Evolutionary conservation across 148 eudicot genomes (phyloP).

Genomic region (Nepenthes gracilis): DNA sequence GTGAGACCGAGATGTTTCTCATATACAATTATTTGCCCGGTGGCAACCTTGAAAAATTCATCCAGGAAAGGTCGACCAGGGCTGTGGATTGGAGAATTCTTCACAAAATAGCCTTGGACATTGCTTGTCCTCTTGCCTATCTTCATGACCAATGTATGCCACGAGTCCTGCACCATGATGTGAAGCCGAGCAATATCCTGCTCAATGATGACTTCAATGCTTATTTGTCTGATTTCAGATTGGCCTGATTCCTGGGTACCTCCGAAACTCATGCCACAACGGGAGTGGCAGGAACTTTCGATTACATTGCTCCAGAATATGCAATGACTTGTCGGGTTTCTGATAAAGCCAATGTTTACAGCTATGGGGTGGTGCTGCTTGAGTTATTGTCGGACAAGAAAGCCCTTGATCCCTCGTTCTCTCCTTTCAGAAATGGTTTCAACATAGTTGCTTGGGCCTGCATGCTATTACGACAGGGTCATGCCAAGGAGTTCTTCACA

Average conservation of each 20-base stretch:
- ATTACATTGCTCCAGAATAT: slow-evolving; percentile 65
- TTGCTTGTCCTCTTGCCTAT: slow-evolving; percentile 47
- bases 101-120: slow-evolving; percentile 46
- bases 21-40: slow-evolving; percentile 58
- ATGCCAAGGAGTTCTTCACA: slow-evolving; percentile 34
- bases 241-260: slow-evolving; percentile 50
- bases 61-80: slow-evolving; percentile 33
- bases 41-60: slow-evolving; percentile 55
- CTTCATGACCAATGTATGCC: slow-evolving; percentile 57
- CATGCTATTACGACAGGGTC: slow-evolving; percentile 30
- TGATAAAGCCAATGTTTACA: slow-evolving; percentile 59
- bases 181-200: slow-evolving; percentile 59
- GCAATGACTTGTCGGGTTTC: slow-evolving; percentile 57
- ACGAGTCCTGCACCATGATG: slow-evolving; percentile 48
- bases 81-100: slow-evolving; percentile 34
- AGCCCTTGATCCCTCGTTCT: slow-evolving; percentile 57
- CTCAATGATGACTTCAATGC: slow-evolving; percentile 61
- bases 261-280: slow-evolving; percentile 63
- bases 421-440: slow-evolving; percentile 48
- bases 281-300: slow-evolving; percentile 58
- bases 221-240: slow-evolving; percentile 54
- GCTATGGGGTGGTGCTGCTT: slow-evolving; percentile 54
- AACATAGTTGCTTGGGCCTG: slow-evolving; percentile 54
- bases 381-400: slow-evolving; percentile 52
- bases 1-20: slow-evolving; percentile 55